Evolutionary conservation across 2,329 filamentous ascomycete genomes (phyloP).

Genomic region (Ophiostoma australiae): DNA sequence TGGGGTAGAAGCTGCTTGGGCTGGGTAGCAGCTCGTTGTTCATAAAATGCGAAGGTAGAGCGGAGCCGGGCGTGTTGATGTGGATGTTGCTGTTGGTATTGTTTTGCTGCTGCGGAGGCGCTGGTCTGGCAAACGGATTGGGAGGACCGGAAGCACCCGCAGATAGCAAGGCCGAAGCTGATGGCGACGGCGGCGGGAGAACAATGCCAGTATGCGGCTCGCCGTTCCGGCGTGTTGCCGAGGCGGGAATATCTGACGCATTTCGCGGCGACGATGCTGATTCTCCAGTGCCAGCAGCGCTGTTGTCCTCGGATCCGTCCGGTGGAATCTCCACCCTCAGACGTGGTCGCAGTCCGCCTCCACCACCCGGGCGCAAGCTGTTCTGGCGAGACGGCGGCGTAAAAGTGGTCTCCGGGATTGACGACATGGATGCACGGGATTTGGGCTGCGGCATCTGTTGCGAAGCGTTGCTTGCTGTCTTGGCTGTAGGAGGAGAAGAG

Average conservation of each 20-base stretch:
- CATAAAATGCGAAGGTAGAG: constrained; percentile 85
- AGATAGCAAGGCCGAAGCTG: constrained; percentile 76
- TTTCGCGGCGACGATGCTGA: constrained; percentile 57
- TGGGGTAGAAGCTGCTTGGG: constrained; percentile 85
- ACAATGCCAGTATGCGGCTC: constrained; percentile 56
- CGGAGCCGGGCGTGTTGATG: constrained; percentile 84
- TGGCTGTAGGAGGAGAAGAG: constrained; percentile 51
- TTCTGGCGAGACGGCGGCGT: constrained; percentile 73
- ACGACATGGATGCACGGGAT: constrained; percentile 51
- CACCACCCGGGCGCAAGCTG: constrained; percentile 63
- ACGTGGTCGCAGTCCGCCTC: constrained; percentile 57
- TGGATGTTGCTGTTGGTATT: constrained; percentile 45
- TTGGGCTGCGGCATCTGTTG: constrained; percentile 38
- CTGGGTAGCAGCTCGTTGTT: constrained; percentile 82
- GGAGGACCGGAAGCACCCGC: constrained; percentile 88
- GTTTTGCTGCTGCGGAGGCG: constrained; percentile 54
- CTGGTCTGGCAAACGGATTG: constrained; percentile 89
- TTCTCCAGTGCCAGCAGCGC: constrained; percentile 63
- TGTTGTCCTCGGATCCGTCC: constrained; percentile 68
- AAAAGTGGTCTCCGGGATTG: constrained; percentile 59
- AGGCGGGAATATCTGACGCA: constrained; percentile 54
- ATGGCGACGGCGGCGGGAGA: constrained; percentile 87
- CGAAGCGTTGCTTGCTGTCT: constrained; percentile 42
- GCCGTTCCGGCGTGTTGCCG: constrained; percentile 41
- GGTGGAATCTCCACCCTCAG: constrained; percentile 94